These are phyloP conservation scores for Sonneratia caseolaris DNA, from an alignment of 345 rosid genomes.

Conservation along the genomic window DNA sequence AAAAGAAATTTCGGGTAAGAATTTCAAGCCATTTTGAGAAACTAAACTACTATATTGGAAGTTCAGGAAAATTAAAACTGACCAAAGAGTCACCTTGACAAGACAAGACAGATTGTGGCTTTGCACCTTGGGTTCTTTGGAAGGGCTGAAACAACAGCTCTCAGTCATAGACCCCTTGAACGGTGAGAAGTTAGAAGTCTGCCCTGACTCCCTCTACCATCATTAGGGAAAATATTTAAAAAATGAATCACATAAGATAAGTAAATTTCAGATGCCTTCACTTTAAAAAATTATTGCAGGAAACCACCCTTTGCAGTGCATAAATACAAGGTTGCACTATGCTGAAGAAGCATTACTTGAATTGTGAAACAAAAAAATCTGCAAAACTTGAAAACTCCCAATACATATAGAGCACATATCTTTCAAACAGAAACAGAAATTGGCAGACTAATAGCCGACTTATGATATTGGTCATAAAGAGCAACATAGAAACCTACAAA, in stretches of 20 bases:
- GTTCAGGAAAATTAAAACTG: background rate
- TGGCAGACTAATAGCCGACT: background rate
- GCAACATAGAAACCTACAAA: background rate
- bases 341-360: background rate
- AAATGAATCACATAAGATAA: background rate
- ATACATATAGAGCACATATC: background rate
- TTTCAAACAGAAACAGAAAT: background rate
- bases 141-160: slow-evolving; percentile 19
- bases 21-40: background rate
- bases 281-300: no score
- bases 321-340: no score
- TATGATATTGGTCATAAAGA: background rate
- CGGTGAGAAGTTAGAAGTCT: slow-evolving; percentile 32
- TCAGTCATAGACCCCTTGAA: slow-evolving; percentile 17
- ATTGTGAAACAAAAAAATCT: background rate
- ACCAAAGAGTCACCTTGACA: slow-evolving; percentile 43
- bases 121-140: slow-evolving; percentile 14
- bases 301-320: no score
- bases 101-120: slow-evolving; percentile 50
- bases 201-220: slow-evolving; percentile 52
- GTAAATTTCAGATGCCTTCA: no score
- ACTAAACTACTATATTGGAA: background rate
- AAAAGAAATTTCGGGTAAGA: background rate
- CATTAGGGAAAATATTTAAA: slow-evolving; percentile 8
- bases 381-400: background rate